Evolutionary conservation across 2,329 filamentous ascomycete genomes (phyloP), one percentile per base, ranked within the genome.

Genomic region (Didymella arachidicola): DNA sequence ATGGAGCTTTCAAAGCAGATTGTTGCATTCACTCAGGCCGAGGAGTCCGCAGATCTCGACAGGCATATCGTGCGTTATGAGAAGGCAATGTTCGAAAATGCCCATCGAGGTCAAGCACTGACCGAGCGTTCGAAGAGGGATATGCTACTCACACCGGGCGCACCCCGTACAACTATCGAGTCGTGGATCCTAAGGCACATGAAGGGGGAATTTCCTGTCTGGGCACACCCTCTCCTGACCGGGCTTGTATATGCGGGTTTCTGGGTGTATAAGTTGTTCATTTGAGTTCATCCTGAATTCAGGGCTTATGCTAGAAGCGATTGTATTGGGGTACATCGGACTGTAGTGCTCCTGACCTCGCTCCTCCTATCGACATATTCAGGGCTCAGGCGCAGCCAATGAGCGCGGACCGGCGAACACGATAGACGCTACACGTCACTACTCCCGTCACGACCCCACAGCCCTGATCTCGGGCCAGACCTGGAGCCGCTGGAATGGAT

Each of bases 91-190:
- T 78, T 77, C 48, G 53, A 44, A n/a, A 64, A 74, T 7, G 73
- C 74, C n/a, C 73, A 71, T 14, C 63, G 65, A 43, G 74, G 64
- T n/a, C 71, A 76, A 50, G 62, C 71, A 39, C 41, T 72, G 53
- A 79, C 77, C 10, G 80, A 80, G 46, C 81, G 84, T 53, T 66
- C 79, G 65, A 79, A 80, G 66, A 71, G 75, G 29, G 74, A 79
- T 38, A 83, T 81, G 79, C 78, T 84, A 64, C 81, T 82, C 58
- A 82, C 79, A 0, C 74, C 78, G 3, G 80, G 78, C 2, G 78
- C 79, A 10, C 83, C 83, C 18, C 71, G 78, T 43, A 70, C 53
- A n/a, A 57, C 39, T 2, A 80, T 85, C 52, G 77, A 80, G 25
- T 74, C 63, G 26, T 79, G 60, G 57, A 42, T 68, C 3, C n/a